phyloP scores from a whole-genome alignment of 306 rosid genomes.

The Dalbergia oliveri region DNA sequence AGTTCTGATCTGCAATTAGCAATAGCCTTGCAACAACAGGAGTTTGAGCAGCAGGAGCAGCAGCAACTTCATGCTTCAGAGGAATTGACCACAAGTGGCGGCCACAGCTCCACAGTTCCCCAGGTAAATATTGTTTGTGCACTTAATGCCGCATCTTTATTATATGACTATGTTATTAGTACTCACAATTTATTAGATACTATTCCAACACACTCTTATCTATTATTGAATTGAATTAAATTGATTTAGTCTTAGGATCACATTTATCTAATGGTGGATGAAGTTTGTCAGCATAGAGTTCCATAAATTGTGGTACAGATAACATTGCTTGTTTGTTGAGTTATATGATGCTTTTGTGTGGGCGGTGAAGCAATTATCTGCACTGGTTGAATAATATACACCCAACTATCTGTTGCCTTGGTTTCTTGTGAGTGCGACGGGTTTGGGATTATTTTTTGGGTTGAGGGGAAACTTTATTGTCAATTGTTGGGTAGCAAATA shows the following conservation, averaged over 20 bases:
- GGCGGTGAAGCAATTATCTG: background rate
- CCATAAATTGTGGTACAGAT: too few relatives aligned
- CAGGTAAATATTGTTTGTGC: slow-evolving; percentile 64
- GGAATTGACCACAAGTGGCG: slow-evolving; percentile 60
- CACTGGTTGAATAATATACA: background rate
- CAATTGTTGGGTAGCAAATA: background rate
- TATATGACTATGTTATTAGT: too few relatives aligned
- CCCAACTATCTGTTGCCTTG: slow-evolving; percentile 21
- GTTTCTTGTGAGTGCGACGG: background rate
- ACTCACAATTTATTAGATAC: too few relatives aligned
- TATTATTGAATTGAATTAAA: too few relatives aligned
- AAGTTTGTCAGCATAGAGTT: too few relatives aligned
- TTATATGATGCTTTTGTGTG: too few relatives aligned
- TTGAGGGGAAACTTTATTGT: background rate
- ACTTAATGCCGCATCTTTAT: background rate
- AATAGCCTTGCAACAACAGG: slow-evolving; percentile 96
- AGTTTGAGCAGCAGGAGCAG: slow-evolving; percentile 94
- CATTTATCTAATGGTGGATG: too few relatives aligned
- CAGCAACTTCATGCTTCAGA: slow-evolving; percentile 60
- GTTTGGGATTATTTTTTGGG: background rate
- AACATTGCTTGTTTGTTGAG: too few relatives aligned
- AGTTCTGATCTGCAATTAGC: slow-evolving; percentile 97
- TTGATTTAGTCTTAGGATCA: too few relatives aligned
- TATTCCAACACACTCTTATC: too few relatives aligned
- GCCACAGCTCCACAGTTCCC: slow-evolving; percentile 90